These are phyloP conservation scores for Isoetes taiwanensis DNA, from an alignment of 75 land plant species.

Conservation along the genomic window DNA sequence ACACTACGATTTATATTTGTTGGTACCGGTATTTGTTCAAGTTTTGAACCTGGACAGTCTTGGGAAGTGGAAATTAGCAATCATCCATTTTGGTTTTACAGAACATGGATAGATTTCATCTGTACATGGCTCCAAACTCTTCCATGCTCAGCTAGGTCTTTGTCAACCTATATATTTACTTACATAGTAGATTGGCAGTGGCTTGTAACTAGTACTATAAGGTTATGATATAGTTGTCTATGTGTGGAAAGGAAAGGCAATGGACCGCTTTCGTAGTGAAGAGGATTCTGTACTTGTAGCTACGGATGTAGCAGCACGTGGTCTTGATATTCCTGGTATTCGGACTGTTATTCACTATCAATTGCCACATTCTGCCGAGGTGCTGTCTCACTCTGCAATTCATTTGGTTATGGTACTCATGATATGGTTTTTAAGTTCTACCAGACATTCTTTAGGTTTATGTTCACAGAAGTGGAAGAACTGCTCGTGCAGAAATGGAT, in stretches of 20 bases:
- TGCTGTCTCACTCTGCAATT: conserved; percentile 1
- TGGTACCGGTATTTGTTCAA: too few relatives aligned
- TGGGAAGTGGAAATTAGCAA: too few relatives aligned
- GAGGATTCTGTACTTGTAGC: conserved; percentile 75
- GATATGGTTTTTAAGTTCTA: background rate
- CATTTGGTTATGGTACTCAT: background rate
- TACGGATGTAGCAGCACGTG: conserved; percentile 98
- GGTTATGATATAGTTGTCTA: too few relatives aligned
- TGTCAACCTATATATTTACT: too few relatives aligned
- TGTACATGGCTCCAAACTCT: too few relatives aligned
- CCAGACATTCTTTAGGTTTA: conserved; percentile 45
- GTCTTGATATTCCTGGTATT: conserved; percentile 86
- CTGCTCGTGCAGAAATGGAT: conserved; percentile 85
- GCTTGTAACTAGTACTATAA: too few relatives aligned
- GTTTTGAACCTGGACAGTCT: too few relatives aligned
- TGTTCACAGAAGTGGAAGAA: conserved; percentile 98
- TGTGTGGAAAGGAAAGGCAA: too few relatives aligned
- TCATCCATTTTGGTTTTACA: too few relatives aligned
- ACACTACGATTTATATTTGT: too few relatives aligned
- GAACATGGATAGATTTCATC: too few relatives aligned
- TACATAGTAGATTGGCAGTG: too few relatives aligned
- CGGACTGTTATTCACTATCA: conserved; percentile 97
- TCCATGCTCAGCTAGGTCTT: background rate
- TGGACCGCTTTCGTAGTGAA: conserved; percentile 72
- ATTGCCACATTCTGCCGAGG: conserved; percentile 96